Base-by-base conservation (phyloP, 139 green algal species). In the Edaphochlamys debaryana region DNA sequence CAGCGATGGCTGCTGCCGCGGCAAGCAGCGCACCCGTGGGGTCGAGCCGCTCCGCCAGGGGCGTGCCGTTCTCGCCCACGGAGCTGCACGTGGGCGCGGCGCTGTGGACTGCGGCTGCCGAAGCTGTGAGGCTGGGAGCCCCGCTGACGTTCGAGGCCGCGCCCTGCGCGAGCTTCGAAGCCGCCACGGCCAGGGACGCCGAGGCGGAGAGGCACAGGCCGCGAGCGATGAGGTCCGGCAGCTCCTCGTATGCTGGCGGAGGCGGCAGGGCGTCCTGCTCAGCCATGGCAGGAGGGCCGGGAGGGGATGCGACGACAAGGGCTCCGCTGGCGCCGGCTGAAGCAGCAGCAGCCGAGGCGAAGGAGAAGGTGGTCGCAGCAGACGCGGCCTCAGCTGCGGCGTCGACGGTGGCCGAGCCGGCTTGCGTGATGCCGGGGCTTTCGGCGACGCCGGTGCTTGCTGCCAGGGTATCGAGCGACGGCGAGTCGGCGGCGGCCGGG, bases 191-290 rank as follows among this genome's bases (percentile, higher is more conserved):
- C n/a, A n/a, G n/a, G n/a, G n/a, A n/a, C 0, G 56, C 36, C 13
- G 58, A 62, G 0, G 60, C 76, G 2, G 76, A 66, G 11, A 82
- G 45, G 64, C 76, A 82, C 42, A 82, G 41, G 3, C 76, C 76
- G 22, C 63, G 42, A 6, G 76, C 63, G 7, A 82, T 82, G 23
- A 82, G 41, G 4, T 82, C 76, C 0, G 76, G 63, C 42, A 82
- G 45, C 11, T 50, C 76, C 32, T 82, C 76, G 22, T 82, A 82
- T 1, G 76, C 62, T 20, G 74, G 74, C 34, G 60, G 32, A 50
- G 19, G 38, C 0, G 22, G 38, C 67, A 9, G 64, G 7, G 7
- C 30, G 6, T 38, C 30, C 8, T 67, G 17, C 9, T 29, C 30
- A 15, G 17, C 30, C 30, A 17, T 5, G 60, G 22, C 54, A 63